phyloP scores from a whole-genome alignment of 1,139 yeast genomes.

The Hansenula sp. region DNA sequence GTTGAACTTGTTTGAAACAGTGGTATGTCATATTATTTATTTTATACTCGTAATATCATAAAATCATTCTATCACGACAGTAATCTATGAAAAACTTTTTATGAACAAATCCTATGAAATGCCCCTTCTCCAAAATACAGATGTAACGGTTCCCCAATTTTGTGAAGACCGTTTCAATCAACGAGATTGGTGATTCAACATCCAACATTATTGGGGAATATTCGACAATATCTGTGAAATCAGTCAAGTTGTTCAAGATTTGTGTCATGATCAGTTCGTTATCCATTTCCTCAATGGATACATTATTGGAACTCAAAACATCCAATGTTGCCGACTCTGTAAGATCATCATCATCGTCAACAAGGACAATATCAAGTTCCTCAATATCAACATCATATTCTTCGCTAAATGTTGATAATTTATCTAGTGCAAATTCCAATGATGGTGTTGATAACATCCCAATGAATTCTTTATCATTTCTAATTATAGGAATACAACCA shows the following conservation, averaged over 20 bases:
- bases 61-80: slow-evolving; percentile 20
- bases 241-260: slow-evolving; percentile 31
- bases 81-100: slow-evolving; percentile 53
- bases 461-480: slow-evolving; percentile 31
- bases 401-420: slow-evolving; percentile 32
- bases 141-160: slow-evolving; percentile 52
- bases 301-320: slow-evolving; percentile 1
- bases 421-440: slow-evolving; percentile 49
- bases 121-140: slow-evolving; percentile 46
- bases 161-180: slow-evolving; percentile 53
- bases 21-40: too few species aligned
- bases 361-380: slow-evolving; percentile 29
- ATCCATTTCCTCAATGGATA: slow-evolving; percentile 4
- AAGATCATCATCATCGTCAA: slow-evolving; percentile 13
- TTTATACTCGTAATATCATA: too few species aligned
- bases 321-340: not conserved
- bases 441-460: slow-evolving; percentile 53
- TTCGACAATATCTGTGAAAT: slow-evolving; percentile 43
- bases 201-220: slow-evolving; percentile 47
- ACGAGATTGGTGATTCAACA: slow-evolving; percentile 45
- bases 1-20: not conserved
- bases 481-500: slow-evolving; percentile 51
- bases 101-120: slow-evolving; percentile 50
- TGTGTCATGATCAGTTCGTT: slow-evolving; percentile 3
- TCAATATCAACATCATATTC: slow-evolving; percentile 31